Evolutionary conservation across 2,329 filamentous ascomycete species (phyloP), one percentile per base, ranked within the genome.

Genomic region (Colletotrichum cordylinicola): DNA sequence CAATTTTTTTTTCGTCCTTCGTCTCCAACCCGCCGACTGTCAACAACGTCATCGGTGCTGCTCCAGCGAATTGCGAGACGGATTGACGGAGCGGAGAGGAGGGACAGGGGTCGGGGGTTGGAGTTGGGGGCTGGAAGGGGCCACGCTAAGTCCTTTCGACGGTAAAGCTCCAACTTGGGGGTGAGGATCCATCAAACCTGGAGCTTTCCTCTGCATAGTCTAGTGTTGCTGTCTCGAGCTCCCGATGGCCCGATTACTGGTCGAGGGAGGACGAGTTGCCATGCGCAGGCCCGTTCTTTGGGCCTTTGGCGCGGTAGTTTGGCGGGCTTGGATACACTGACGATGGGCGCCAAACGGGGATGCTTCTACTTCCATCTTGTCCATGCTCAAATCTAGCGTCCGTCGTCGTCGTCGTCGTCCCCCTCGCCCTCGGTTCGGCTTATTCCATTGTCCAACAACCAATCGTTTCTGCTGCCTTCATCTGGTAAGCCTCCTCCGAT

Each of bases 191-290:
- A 27, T 70, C 56, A 56, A n/a, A 8, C 27, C 6, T 13, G 62
- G 60, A 61, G 64, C 70, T 75, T 71, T 71, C 33, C 64, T 73
- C 13, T 9, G 52, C 43, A 29, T 43, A 58, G 73, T 37, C 48
- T 68, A 75, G 73, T 68, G 39, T 21, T 52, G 29, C 52, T 61
- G 24, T 72, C 37, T 62, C n/a, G 39, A 62, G 55, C 68, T 35
- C 55, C 39, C 27, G 69, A 75, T 52, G 43, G 43, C 58, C 56
- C 73, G 73, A 69, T 73, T 52, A 73, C 65, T 75, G 73, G 73
- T 39, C 21, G 70, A 33, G 33, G 33, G 29, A 13, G 62, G 60
- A 66, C 35, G 52, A 64, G 29, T 55, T 72, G 72, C 52, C 72
- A 75, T 75, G 72, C 72, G 67, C 35, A n/a, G 37, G 39, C 58